Percentiles rank a stretch among this genome's conserved stretches.
These are phyloP conservation scores for Waltiozyma sp. DNA, from an alignment of 1,139 yeast species.

Conservation along the genomic window DNA sequence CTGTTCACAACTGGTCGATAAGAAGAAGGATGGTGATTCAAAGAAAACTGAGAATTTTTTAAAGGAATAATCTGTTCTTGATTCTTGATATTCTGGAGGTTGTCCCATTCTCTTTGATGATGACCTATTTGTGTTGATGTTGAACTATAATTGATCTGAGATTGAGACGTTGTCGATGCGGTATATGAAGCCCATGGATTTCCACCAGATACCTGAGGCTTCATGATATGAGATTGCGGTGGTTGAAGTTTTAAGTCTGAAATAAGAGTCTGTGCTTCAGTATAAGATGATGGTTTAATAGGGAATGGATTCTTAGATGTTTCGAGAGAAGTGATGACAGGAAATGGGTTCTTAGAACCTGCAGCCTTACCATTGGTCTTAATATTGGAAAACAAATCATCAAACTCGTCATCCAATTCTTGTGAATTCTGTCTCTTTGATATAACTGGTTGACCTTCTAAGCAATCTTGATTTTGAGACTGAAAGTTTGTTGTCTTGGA, in stretches of 20 bases:
- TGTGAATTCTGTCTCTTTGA: background rate
- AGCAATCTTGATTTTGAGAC: no score
- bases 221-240: conserved; percentile 1
- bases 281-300: conserved; percentile 4
- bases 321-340: conserved; percentile 1
- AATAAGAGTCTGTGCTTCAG: no score
- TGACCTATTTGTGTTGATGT: background rate
- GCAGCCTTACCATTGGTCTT: background rate
- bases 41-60: background rate
- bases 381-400: conserved; percentile 7
- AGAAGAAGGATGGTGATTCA: background rate
- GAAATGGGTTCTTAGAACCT: conserved; percentile 8
- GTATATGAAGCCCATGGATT: conserved; percentile 17
- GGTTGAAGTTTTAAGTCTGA: background rate
- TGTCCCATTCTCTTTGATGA: background rate
- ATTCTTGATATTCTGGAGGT: background rate
- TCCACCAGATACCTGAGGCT: conserved; percentile 10
- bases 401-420: conserved; percentile 1
- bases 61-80: background rate
- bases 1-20: background rate
- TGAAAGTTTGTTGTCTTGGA: no score
- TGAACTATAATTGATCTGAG: background rate
- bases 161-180: conserved; percentile 2
- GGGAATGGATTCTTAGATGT: conserved; percentile 15
- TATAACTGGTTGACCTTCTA: no score